Evolutionary conservation across 768 basidiomycete genomes (phyloP), one percentile per base, ranked within the genome.

Genomic region (Auricularia cornea): DNA sequence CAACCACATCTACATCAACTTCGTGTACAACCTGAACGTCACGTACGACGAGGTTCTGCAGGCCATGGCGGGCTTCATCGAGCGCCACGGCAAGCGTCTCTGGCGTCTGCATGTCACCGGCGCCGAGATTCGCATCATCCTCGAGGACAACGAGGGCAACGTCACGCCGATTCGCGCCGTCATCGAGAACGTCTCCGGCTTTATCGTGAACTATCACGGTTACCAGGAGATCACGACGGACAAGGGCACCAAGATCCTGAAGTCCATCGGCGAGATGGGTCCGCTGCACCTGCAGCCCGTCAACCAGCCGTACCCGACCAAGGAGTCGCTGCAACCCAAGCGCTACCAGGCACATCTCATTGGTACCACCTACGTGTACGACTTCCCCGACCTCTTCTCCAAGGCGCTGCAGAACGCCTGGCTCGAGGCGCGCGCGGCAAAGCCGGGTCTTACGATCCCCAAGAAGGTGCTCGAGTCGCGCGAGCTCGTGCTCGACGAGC

Each of bases 1-100:
- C 79, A 98, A 98, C 75, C 95, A 98, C 74, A 97, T 98, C 73
- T 95, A 94, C 80, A 88, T 98, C 86, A 98, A 98, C 80, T 99
- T 98, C 74, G 87, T 98, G 70, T 98, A 98, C 83, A 93, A 91
- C 72, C 88, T 99, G 54, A 85, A 88, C 31, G 94, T 99, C 65
- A 88, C 88, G 35, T 98, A 98, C 70, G 95, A 98, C 66, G 96
- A 98, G 69, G 95, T 98, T 8, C 85, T 98, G 62, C 90, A 92
- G 57, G 97, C 97, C 16, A 92, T 98, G 63, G 88, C 95, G n/a
- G 97, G 97, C 51, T 99, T 99, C 81, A 94, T 99, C 69, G 97
- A 98, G 69, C 89, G 97, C 41, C 97, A 99, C 71, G 97, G 97
- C 65, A 98, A 98, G 78, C 84, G 97, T 30, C 82, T 98, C 60